These are phyloP conservation scores for Groenewaldozyma tartarivorans DNA, from an alignment of 805 yeast genomes.

Conservation along the genomic window DNA sequence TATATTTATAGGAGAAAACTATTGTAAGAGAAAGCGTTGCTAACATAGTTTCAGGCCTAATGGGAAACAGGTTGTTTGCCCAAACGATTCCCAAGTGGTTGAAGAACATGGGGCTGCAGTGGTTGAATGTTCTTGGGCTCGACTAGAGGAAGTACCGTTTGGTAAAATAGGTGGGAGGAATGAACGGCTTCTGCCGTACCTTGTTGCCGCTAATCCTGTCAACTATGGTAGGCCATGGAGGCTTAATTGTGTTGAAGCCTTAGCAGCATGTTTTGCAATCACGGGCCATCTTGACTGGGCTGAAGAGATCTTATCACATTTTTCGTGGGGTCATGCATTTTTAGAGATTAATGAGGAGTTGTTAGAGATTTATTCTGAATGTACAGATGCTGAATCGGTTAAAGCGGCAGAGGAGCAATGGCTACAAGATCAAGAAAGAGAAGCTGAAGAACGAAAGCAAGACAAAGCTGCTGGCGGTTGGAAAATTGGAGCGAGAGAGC, in stretches of 20 bases:
- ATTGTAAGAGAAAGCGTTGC: neutral
- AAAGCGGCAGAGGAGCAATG: slow-evolving; percentile 64
- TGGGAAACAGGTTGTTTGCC: slow-evolving; percentile 84
- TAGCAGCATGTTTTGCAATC: slow-evolving; percentile 94
- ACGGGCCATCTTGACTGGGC: slow-evolving; percentile 93
- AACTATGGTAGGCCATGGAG: slow-evolving; percentile 96
- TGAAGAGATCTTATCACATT: slow-evolving; percentile 57
- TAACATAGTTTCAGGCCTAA: slow-evolving; percentile 52
- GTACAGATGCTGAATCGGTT: slow-evolving; percentile 74
- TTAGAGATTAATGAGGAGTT: slow-evolving; percentile 74
- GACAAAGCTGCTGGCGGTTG: slow-evolving; percentile 54
- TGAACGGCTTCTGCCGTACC: slow-evolving; percentile 79
- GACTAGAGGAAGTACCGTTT: slow-evolving; percentile 95
- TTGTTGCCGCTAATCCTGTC: slow-evolving; percentile 94
- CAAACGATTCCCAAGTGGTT: slow-evolving; percentile 69
- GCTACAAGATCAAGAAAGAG: slow-evolving; percentile 51
- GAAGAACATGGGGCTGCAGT: slow-evolving; percentile 88
- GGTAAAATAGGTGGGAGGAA: slow-evolving; percentile 81
- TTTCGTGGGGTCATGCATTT: slow-evolving; percentile 91
- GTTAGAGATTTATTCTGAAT: slow-evolving; percentile 59
- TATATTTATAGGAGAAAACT: slow-evolving; percentile 9
- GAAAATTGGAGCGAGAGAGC: slow-evolving; percentile 71
- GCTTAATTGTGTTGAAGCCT: slow-evolving; percentile 91
- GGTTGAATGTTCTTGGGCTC: slow-evolving; percentile 98
- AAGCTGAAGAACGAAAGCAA: slow-evolving; percentile 29